A percentile compares a stretch with the other conserved stretches of the same genome.
phyloP scores from a whole-genome alignment of 2,329 filamentous ascomycete species.

The Amesomyces nigricolor region DNA sequence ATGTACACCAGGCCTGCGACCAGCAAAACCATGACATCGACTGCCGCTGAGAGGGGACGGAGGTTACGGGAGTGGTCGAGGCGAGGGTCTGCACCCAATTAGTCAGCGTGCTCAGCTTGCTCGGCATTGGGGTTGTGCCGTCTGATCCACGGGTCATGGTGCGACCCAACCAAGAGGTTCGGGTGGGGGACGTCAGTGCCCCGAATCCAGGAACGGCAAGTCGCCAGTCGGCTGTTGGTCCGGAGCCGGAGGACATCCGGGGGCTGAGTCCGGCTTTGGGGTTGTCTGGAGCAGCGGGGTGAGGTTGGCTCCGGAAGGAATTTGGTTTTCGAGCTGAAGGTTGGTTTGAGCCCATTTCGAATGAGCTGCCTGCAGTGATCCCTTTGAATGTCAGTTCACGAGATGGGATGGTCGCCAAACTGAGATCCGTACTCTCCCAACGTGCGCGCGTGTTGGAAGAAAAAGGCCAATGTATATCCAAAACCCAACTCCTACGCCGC shows the following conservation, averaged over 20 bases:
- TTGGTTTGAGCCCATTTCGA: too few species aligned
- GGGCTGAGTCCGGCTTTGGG: too few species aligned
- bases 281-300: too few species aligned
- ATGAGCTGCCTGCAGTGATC: too few species aligned
- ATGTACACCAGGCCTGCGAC: neutral
- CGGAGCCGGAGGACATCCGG: constrained; percentile 9
- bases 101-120: constrained; percentile 9
- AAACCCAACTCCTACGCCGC: too few species aligned
- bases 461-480: too few species aligned
- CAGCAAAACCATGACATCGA: neutral
- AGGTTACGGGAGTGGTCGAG: neutral
- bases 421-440: too few species aligned
- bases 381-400: too few species aligned
- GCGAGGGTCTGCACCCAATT: neutral
- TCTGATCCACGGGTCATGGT: constrained; percentile 7
- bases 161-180: neutral
- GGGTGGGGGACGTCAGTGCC: neutral
- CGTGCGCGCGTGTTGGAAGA: too few species aligned
- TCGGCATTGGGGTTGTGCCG: constrained; percentile 17
- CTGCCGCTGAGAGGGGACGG: neutral
- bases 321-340: too few species aligned
- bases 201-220: constrained; percentile 2
- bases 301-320: too few species aligned
- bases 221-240: neutral
- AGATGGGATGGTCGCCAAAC: too few species aligned